A percentile compares a stretch with the other conserved stretches of the same genome.
Conservation (phyloP, 176 grass and related monocot species). For the Phoenix dactylifera region DNA sequence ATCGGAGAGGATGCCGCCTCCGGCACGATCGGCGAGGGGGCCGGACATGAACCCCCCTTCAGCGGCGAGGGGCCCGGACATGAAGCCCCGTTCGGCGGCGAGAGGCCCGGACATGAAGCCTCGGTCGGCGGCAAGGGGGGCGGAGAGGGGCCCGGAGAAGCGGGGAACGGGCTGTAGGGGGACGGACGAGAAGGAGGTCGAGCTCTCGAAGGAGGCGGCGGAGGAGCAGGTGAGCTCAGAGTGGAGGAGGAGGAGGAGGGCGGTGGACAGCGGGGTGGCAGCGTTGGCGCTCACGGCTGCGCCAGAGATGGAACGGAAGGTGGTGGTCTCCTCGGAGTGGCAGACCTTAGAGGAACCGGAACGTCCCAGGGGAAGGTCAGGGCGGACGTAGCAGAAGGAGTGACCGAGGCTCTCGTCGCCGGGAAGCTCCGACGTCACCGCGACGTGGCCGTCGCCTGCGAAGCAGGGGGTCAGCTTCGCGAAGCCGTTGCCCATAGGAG, state of each 20-base stretch:
- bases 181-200: conserved; percentile 49
- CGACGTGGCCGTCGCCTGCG: conserved; percentile 20
- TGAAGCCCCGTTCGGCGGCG: conserved; percentile 15
- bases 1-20: conserved; percentile 24
- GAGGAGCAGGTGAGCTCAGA: conserved; percentile 11
- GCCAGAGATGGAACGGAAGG: conserved; percentile 58
- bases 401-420: conserved; percentile 55
- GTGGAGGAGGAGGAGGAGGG: conserved; percentile 29
- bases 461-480: conserved; percentile 51
- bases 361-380: neutral
- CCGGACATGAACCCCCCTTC: conserved; percentile 29
- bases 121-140: neutral
- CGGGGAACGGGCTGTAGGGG: conserved; percentile 51
- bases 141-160: conserved; percentile 16
- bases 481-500: conserved; percentile 71
- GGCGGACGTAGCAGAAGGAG: conserved; percentile 63
- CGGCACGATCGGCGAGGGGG: conserved; percentile 10
- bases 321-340: neutral
- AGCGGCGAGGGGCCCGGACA: neutral
- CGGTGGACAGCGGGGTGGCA: conserved; percentile 34
- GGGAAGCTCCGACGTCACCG: conserved; percentile 24
- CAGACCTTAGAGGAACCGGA: conserved; percentile 1
- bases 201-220: conserved; percentile 66
- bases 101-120: neutral
- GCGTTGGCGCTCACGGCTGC: conserved; percentile 76